Conservation (phyloP, 2,329 filamentous ascomycete genomes). For the Myriosclerotinia scirpicola region DNA sequence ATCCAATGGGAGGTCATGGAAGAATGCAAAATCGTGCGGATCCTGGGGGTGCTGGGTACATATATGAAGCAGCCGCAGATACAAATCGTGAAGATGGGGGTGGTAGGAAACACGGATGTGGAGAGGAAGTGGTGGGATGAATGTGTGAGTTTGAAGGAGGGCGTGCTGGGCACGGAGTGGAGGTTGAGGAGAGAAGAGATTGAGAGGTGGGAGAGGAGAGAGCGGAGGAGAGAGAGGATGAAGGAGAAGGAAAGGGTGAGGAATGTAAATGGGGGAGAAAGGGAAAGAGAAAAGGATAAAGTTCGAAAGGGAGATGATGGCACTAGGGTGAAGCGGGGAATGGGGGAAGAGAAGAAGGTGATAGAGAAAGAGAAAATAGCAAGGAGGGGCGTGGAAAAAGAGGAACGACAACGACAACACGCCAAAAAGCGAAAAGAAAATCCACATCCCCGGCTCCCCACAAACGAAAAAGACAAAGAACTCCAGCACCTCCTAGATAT, state of each 20-base stretch:
- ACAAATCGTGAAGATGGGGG: conserved; percentile 51
- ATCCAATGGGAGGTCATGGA: conserved; percentile 43
- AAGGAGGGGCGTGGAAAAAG: background rate
- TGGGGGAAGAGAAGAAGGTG: background rate
- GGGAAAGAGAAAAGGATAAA: background rate
- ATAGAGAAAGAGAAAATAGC: background rate
- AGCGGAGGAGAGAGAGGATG: conserved; percentile 32
- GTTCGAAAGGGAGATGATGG: background rate
- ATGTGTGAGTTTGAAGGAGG: conserved; percentile 48
- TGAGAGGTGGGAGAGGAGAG: conserved; percentile 26
- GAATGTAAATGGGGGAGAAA: background rate
- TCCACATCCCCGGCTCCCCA: background rate
- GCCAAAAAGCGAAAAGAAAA: background rate
- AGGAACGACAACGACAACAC: background rate
- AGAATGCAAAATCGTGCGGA: conserved; percentile 56
- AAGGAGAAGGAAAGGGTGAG: background rate
- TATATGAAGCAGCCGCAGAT: conserved; percentile 54
- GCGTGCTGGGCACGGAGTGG: conserved; percentile 57
- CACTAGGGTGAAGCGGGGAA: background rate
- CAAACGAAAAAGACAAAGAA: background rate
- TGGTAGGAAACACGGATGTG: conserved; percentile 52
- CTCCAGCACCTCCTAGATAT: background rate
- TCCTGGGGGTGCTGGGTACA: conserved; percentile 53
- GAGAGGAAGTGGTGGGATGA: conserved; percentile 62
- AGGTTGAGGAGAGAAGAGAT: conserved; percentile 48